A percentile compares a stretch with the other conserved stretches of the same genome.
phyloP scores from a whole-genome alignment of 2,329 filamentous ascomycete genomes.

The Esteya vermicola region DNA sequence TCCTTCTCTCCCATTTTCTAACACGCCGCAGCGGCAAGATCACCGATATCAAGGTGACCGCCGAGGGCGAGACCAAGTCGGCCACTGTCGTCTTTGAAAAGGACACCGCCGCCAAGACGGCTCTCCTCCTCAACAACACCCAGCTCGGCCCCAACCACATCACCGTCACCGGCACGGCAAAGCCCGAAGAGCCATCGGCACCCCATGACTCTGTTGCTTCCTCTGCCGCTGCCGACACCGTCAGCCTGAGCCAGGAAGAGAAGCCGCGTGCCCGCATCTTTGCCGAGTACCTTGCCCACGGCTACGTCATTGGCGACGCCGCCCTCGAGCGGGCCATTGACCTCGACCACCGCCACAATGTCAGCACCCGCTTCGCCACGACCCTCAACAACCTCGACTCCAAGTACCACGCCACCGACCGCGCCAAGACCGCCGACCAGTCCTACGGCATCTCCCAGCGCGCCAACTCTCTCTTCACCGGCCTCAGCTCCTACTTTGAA shows the following conservation, averaged over 20 bases:
- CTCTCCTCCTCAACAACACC: slow-evolving; percentile 91
- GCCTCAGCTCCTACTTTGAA: slow-evolving; percentile 82
- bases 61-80: slow-evolving; percentile 55
- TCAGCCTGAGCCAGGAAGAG: slow-evolving; percentile 84
- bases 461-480: slow-evolving; percentile 48
- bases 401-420: slow-evolving; percentile 80
- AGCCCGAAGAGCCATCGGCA: slow-evolving; percentile 42
- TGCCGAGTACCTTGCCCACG: slow-evolving; percentile 92
- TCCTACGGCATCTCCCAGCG: slow-evolving; percentile 70
- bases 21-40: slow-evolving; percentile 65
- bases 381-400: slow-evolving; percentile 65
- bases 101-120: slow-evolving; percentile 90
- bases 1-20: too few species aligned
- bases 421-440: slow-evolving; percentile 69
- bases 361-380: slow-evolving; percentile 64
- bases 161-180: slow-evolving; percentile 52
- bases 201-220: slow-evolving; percentile 15
- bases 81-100: slow-evolving; percentile 96
- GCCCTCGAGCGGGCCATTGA: slow-evolving; percentile 74
- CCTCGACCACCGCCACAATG: slow-evolving; percentile 79
- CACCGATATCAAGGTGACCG: slow-evolving; percentile 61
- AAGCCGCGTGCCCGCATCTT: slow-evolving; percentile 90
- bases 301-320: slow-evolving; percentile 65
- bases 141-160: slow-evolving; percentile 83
- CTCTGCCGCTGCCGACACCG: slow-evolving; percentile 35